These are phyloP conservation scores for Prunus armeniaca DNA, from an alignment of 306 rosid genomes.

Conservation along the genomic window DNA sequence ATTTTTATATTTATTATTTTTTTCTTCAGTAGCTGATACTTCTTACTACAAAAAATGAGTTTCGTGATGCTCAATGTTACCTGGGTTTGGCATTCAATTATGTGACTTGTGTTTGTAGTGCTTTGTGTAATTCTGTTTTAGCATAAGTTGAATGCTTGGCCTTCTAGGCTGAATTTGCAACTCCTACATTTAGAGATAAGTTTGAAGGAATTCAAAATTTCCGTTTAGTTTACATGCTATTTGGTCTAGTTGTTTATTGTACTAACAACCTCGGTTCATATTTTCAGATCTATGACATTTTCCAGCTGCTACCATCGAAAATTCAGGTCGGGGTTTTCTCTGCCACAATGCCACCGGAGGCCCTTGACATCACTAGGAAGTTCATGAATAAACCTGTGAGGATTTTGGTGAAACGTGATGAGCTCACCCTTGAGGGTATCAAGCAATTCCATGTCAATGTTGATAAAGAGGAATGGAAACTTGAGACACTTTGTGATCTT, in stretches of 20 bases:
- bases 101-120: neutral
- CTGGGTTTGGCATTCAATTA: neutral
- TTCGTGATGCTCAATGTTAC: neutral
- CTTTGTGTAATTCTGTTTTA: neutral
- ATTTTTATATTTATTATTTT: neutral
- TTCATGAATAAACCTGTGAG: constrained; percentile 68
- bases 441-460: constrained; percentile 63
- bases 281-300: constrained; percentile 67
- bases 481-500: constrained; percentile 64
- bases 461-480: constrained; percentile 68
- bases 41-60: neutral
- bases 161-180: neutral
- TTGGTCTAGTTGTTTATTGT: neutral
- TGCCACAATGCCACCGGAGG: constrained; percentile 76
- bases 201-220: neutral
- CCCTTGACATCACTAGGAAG: constrained; percentile 74
- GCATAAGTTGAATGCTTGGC: neutral
- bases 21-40: neutral
- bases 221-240: neutral
- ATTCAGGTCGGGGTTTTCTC: constrained; percentile 79
- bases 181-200: neutral
- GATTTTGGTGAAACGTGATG: constrained; percentile 67
- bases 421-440: constrained; percentile 65
- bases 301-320: constrained; percentile 73
- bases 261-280: constrained; percentile 2